phyloP scores from a whole-genome alignment of 2,329 filamentous ascomycete genomes.

The Fusarium euwallaceae region DNA sequence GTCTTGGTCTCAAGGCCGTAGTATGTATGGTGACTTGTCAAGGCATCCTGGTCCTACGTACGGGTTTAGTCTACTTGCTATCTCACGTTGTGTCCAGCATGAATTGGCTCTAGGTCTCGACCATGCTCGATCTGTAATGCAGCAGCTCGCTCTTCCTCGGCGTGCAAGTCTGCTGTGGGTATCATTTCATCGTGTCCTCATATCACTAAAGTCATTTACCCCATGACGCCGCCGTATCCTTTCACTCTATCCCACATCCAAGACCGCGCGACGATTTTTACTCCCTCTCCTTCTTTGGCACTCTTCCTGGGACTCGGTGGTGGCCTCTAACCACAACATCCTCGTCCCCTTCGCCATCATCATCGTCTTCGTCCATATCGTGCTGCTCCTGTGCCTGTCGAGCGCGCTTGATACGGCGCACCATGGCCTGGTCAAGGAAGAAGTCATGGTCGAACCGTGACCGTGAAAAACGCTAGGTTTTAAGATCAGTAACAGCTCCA shows the following conservation, averaged over 20 bases:
- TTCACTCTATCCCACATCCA: not conserved
- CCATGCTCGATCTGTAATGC: not conserved
- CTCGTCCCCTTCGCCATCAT: conserved; percentile 39
- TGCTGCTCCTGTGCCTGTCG: conserved; percentile 58
- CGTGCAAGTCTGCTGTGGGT: conserved; percentile 21
- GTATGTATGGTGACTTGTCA: not conserved
- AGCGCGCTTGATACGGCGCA: conserved; percentile 70
- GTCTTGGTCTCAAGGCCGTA: not conserved
- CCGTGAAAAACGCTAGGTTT: conserved; percentile 60
- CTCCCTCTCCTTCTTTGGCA: conserved; percentile 43
- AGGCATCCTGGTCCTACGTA: not conserved
- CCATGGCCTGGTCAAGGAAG: conserved; percentile 66
- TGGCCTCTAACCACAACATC: conserved; percentile 45
- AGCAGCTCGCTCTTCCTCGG: not conserved
- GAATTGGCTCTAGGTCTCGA: not conserved
- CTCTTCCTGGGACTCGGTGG: conserved; percentile 36
- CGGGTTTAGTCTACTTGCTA: not conserved
- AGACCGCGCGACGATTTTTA: not conserved
- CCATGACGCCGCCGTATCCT: not conserved
- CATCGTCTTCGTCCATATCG: conserved; percentile 53
- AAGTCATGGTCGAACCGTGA: conserved; percentile 61
- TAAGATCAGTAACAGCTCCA: not conserved
- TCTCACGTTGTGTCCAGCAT: not conserved
- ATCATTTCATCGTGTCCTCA: conserved; percentile 37
- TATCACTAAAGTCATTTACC: conserved; percentile 22